Evolutionary conservation across 1,284 basidiomycete genomes (phyloP), one percentile per base, ranked within the genome.

Genomic region (Pseudozyma sp.): DNA sequence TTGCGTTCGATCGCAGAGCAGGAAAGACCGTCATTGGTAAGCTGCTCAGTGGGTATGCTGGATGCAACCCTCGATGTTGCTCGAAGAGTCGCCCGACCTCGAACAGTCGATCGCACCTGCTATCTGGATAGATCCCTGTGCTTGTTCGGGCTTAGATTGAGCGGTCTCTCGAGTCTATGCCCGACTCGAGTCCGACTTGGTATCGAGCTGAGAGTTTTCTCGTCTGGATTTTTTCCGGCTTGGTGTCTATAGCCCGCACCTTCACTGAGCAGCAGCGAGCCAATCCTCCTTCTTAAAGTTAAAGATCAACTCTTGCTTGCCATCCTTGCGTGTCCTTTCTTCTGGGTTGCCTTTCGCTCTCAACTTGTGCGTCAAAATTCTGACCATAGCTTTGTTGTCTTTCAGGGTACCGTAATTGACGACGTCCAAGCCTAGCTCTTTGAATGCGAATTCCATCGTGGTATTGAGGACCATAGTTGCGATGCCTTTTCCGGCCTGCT

Each of bases 391-490:
- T 11, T 40, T 17, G 31, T 71, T 71, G 9, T 46, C 52, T 24
- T 71, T 52, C 29, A 71, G 7, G 3, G 68, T 71, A 5, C 63
- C 68, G 13, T 62, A 71, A 24, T 51, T 61, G 14, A 67, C 37
- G 7, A 35, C 39, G 2, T 62, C 46, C 24, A 71, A n/a, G n/a
- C 48, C 54, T 3, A 71, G 37, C 24, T 53, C 45, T 7, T 35
- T 66, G 44, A 71, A 71, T 0, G 68, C 68, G 39, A 62, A 71
- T 14, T 71, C 68, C 55, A 66, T 62, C n/a, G 44, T 54, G 1
- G 46, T 34, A 30, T 71, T 66, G 10, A 71, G 24, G 29, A 56
- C 68, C 17, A 47, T 56, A 1, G 63, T 63, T 3, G 63, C 63
- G 2, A 66, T 19, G 7, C 58, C 62, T 29, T 66, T 61, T 0